These are phyloP conservation scores for Mrakia frigida DNA, from an alignment of 768 basidiomycete species.

Conservation along the genomic window DNA sequence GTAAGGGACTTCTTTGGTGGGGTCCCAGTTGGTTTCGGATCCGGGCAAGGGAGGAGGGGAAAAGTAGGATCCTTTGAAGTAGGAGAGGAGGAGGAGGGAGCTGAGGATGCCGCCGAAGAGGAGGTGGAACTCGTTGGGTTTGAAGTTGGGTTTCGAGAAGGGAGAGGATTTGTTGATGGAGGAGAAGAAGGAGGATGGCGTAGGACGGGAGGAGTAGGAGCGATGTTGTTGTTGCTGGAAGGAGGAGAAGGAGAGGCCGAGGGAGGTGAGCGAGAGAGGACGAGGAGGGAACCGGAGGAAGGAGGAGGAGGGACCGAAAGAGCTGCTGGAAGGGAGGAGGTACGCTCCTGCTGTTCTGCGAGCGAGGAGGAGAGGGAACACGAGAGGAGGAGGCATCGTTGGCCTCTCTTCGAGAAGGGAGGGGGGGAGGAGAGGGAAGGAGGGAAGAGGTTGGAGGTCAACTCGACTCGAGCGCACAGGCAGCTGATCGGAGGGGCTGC, in stretches of 20 bases:
- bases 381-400: background rate
- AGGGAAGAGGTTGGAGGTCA: background rate
- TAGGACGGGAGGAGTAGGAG: background rate
- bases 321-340: too few species aligned
- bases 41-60: background rate
- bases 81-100: background rate
- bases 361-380: background rate
- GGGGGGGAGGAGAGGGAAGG: background rate
- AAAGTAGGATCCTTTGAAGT: background rate
- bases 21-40: background rate
- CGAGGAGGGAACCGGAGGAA: background rate
- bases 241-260: background rate
- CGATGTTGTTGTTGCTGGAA: background rate
- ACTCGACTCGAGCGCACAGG: background rate
- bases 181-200: background rate
- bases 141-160: background rate
- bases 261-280: background rate
- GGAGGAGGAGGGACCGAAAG: background rate
- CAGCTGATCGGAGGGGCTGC: too few species aligned
- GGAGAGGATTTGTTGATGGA: background rate
- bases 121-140: background rate
- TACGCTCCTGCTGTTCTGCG: too few species aligned
- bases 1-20: background rate
- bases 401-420: background rate
- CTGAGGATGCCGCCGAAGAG: background rate